Evolutionary conservation across 2,329 filamentous ascomycete species (phyloP), one percentile per base, ranked within the genome.

Genomic region (Fusarium citri): DNA sequence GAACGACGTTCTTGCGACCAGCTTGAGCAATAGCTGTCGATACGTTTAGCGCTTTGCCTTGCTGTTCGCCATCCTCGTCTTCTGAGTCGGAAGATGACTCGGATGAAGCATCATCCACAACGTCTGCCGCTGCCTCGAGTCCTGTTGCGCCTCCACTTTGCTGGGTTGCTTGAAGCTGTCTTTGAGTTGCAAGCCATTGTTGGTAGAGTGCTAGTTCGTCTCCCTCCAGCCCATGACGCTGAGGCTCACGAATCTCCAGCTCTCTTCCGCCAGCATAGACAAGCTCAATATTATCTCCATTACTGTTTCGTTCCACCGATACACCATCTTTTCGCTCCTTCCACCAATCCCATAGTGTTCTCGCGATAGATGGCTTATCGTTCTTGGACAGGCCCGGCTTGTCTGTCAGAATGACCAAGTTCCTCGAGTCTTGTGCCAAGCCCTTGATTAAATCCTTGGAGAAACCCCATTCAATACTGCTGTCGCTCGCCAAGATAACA

Each of bases 391-490:
- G 76, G n/a, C 81, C 79, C 3, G 89, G 85, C 68, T 90, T 88
- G 74, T 98, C 94, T 0, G 95, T 98, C 45, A 99, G 81, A 55
- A 99, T 89, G 37, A 99, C 87, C 47, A 98, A 83, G 77, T 98
- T 99, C 43, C 90, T 89, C 2, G 91, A 83, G 69, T 97, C 92
- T 62, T 88, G 86, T 0, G 94, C 94, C 58, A 99, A 85, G 12
- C 86, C 86, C 68, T 88, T 89, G 50, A 99, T 82, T 1, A 94
- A 85, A 55, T 95, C 90, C 74, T 92, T 93, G 0, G 96, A 97
- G 76, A 97, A 97, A 0, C 96, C 96, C 96, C 96, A 99, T 74
- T 97, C 94, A 22, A 98, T 82, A 30, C 93, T 97, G 6, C 90
- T 88, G 78, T 98, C 95, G 72, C 94, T 98, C 5, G 96, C 94